phyloP scores from a whole-genome alignment of 345 rosid species.

The Dovyalis caffra region DNA sequence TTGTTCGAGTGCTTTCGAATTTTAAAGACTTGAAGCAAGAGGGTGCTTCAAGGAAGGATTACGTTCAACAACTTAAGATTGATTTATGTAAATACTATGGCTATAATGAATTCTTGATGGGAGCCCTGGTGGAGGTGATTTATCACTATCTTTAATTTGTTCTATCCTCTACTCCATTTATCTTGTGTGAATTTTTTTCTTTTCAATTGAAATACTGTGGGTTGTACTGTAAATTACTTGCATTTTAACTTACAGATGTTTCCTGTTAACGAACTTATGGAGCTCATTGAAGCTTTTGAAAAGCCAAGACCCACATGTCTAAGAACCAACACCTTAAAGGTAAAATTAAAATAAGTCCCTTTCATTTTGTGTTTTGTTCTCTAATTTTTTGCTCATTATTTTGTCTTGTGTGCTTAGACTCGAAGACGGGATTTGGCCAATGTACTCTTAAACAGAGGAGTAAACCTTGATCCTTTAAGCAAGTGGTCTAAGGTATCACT shows the following conservation, averaged over 20 bases:
- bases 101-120: slow-evolving; percentile 79
- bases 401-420: slow-evolving; percentile 44
- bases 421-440: slow-evolving; percentile 92
- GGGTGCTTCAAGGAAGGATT: slow-evolving; percentile 68
- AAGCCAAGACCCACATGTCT: slow-evolving; percentile 86
- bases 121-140: slow-evolving; percentile 75
- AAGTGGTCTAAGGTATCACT: slow-evolving; percentile 88
- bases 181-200: not conserved
- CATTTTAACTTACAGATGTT: slow-evolving; percentile 64
- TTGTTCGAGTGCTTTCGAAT: slow-evolving; percentile 78
- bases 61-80: slow-evolving; percentile 62
- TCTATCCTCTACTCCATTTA: not conserved
- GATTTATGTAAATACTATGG: slow-evolving; percentile 85
- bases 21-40: slow-evolving; percentile 62
- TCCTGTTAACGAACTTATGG: slow-evolving; percentile 88
- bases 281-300: slow-evolving; percentile 90
- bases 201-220: not conserved
- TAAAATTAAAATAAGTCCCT: slow-evolving; percentile 20
- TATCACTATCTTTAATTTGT: not conserved
- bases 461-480: slow-evolving; percentile 87
- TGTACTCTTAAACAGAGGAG: slow-evolving; percentile 92
- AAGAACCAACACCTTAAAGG: slow-evolving; percentile 91
- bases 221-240: slow-evolving; percentile 8
- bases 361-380: slow-evolving; percentile 12
- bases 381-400: slow-evolving; percentile 11